These are phyloP conservation scores for Phaeosphaeria sp. DNA, from an alignment of 2,329 filamentous ascomycete species.

Conservation along the genomic window DNA sequence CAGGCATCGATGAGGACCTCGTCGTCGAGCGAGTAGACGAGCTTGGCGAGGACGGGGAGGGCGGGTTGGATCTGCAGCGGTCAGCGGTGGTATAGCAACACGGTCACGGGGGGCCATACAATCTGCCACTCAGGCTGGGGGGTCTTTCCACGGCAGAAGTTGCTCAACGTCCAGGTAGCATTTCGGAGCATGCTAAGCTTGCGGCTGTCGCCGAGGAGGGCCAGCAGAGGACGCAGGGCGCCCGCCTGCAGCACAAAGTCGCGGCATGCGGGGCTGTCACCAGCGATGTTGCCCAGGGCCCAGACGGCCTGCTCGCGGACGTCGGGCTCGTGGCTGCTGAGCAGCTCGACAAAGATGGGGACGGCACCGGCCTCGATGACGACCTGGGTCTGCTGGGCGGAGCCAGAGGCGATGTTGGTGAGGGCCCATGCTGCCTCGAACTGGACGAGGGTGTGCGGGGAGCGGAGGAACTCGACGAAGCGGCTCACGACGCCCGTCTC, in stretches of 20 bases:
- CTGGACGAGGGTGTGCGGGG: conserved; percentile 95
- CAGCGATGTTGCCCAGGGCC: conserved; percentile 98
- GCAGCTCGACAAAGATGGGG: conserved; percentile 95
- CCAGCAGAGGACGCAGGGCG: conserved; percentile 87
- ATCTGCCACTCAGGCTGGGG: conserved; percentile 98
- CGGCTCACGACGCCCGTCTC: conserved; percentile 97
- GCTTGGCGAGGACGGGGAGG: conserved; percentile 91
- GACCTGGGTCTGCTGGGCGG: conserved; percentile 95
- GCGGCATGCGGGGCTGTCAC: conserved; percentile 95
- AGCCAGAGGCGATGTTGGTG: conserved; percentile 98
- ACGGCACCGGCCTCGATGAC: conserved; percentile 98
- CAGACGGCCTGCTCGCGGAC: conserved; percentile 98
- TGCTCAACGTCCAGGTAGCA: conserved; percentile 98
- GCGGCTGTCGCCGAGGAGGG: conserved; percentile 91
- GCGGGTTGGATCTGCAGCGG: conserved; percentile 81
- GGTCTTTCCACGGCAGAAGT: conserved; percentile 99
- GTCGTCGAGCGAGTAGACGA: conserved; percentile 97
- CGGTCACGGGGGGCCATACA: conserved; percentile 61
- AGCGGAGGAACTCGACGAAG: conserved; percentile 98
- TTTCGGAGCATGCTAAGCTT: conserved; percentile 99
- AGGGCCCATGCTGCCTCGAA: conserved; percentile 99
- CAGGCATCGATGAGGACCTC: conserved; percentile 98
- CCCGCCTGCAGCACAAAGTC: conserved; percentile 94
- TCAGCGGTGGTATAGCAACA: conserved; percentile 3
- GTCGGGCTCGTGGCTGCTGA: conserved; percentile 95